phyloP scores from a whole-genome alignment of 148 eudicot genomes.

The Persicaria maculosa region DNA sequence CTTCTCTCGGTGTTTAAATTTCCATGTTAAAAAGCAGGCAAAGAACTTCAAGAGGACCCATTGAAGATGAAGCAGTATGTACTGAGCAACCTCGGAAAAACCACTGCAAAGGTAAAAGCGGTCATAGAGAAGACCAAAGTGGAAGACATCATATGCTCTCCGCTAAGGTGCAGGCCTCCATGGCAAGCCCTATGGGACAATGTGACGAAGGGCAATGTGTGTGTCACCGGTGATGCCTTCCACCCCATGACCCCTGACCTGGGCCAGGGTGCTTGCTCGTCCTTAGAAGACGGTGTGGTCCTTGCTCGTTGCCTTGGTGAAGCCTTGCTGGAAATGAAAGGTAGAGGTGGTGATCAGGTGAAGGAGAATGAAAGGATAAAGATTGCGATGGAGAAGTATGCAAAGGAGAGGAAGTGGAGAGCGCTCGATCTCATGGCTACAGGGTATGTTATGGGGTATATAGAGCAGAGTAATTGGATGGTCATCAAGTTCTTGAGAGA shows the following conservation, averaged over 20 bases:
- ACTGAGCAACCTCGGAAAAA: slow-evolving; percentile 31
- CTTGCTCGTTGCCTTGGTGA: slow-evolving; percentile 37
- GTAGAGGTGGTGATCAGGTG: background rate
- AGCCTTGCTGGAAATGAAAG: slow-evolving; percentile 12
- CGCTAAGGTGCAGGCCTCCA: slow-evolving; percentile 13
- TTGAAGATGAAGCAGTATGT: slow-evolving; percentile 10
- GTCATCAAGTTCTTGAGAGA: slow-evolving; percentile 35
- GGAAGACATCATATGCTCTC: slow-evolving; percentile 14
- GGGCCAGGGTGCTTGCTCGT: slow-evolving; percentile 19
- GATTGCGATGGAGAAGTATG: slow-evolving; percentile 26
- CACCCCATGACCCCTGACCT: slow-evolving; percentile 22
- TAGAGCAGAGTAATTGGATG: slow-evolving; percentile 35
- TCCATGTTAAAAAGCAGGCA: background rate
- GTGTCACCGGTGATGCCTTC: slow-evolving; percentile 16
- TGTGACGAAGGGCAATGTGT: slow-evolving; percentile 9
- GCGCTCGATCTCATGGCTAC: slow-evolving; percentile 26
- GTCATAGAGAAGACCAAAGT: slow-evolving; percentile 9
- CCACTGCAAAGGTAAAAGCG: slow-evolving; percentile 8
- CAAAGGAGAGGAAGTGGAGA: slow-evolving; percentile 43
- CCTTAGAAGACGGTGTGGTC: slow-evolving; percentile 19
- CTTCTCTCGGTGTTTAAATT: background rate
- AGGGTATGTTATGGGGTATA: slow-evolving; percentile 34
- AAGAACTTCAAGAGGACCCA: slow-evolving; percentile 12
- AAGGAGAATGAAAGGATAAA: slow-evolving; percentile 24
- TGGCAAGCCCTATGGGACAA: slow-evolving; percentile 16